These are phyloP conservation scores for Leccinum subrobustum DNA, from an alignment of 1,284 basidiomycete genomes.

Conservation along the genomic window DNA sequence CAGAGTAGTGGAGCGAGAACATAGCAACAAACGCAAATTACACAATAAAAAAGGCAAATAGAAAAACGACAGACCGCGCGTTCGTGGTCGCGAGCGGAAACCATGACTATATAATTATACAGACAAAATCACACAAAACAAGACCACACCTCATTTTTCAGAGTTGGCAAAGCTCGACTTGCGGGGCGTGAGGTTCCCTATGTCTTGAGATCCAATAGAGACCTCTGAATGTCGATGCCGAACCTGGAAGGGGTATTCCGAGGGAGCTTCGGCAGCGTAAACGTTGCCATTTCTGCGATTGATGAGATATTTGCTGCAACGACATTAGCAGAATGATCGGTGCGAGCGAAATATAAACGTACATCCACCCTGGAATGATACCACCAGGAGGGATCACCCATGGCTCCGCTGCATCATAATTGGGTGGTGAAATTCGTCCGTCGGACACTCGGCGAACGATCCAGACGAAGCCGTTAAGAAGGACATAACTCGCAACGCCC, in stretches of 20 bases:
- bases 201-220: constrained; percentile 34
- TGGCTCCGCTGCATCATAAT: constrained; percentile 59
- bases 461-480: constrained; percentile 74
- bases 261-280: constrained; percentile 7
- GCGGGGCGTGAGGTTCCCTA: constrained; percentile 24
- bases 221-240: constrained; percentile 33
- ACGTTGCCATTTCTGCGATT: constrained; percentile 2
- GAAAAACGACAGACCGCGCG: constrained; percentile 17
- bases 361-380: constrained; percentile 73
- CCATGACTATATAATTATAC: constrained; percentile 11
- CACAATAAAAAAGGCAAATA: constrained; percentile 29
- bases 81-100: constrained; percentile 18
- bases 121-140: not conserved
- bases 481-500: constrained; percentile 68
- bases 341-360: constrained; percentile 17
- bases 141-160: constrained; percentile 22
- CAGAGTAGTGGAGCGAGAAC: constrained; percentile 2
- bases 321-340: not conserved
- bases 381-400: constrained; percentile 72
- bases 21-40: constrained; percentile 14
- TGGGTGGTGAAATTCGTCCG: constrained; percentile 68
- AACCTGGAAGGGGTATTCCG: constrained; percentile 32
- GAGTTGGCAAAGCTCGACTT: constrained; percentile 30
- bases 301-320: constrained; percentile 25
- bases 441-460: constrained; percentile 53